These are phyloP conservation scores for Phytophthora lateralis DNA, from an alignment of 352 stramenopile genomes.

Conservation along the genomic window DNA sequence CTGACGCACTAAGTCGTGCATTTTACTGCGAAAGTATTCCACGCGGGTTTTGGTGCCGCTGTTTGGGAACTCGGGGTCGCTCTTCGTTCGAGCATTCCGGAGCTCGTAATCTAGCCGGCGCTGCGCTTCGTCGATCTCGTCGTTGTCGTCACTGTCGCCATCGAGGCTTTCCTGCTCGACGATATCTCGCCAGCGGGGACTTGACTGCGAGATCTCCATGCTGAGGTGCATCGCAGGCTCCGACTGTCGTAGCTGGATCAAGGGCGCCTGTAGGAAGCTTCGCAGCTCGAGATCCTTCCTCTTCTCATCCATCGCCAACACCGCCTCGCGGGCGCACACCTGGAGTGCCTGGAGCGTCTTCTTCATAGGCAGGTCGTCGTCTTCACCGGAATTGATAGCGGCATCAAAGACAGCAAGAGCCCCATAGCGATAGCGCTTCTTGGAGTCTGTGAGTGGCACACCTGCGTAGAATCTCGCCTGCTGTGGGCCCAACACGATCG, in stretches of 20 bases:
- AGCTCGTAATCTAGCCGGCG: conserved; percentile 24
- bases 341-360: conserved; percentile 39
- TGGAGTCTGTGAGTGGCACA: conserved; percentile 56
- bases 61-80: background rate
- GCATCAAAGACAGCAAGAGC: conserved; percentile 74
- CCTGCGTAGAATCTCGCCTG: conserved; percentile 76
- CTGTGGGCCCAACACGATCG: conserved; percentile 74
- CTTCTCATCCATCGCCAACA: conserved; percentile 49
- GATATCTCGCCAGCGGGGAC: conserved; percentile 14
- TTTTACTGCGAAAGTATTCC: conserved; percentile 66
- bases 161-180: conserved; percentile 27
- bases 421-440: conserved; percentile 51
- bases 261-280: conserved; percentile 54
- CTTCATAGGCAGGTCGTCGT: conserved; percentile 50
- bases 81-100: conserved; percentile 18
- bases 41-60: conserved; percentile 21
- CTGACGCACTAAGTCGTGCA: conserved; percentile 71
- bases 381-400: conserved; percentile 33
- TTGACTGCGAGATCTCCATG: conserved; percentile 28
- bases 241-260: conserved; percentile 51
- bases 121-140: conserved; percentile 22
- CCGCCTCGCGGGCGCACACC: conserved; percentile 37
- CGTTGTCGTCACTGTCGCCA: conserved; percentile 28
- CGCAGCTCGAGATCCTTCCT: conserved; percentile 55
- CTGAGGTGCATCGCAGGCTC: conserved; percentile 48